Percentiles rank a stretch among this genome's conserved stretches.
Conservation (phyloP, 163 green algal species). For the Chloromonas sp. region DNA sequence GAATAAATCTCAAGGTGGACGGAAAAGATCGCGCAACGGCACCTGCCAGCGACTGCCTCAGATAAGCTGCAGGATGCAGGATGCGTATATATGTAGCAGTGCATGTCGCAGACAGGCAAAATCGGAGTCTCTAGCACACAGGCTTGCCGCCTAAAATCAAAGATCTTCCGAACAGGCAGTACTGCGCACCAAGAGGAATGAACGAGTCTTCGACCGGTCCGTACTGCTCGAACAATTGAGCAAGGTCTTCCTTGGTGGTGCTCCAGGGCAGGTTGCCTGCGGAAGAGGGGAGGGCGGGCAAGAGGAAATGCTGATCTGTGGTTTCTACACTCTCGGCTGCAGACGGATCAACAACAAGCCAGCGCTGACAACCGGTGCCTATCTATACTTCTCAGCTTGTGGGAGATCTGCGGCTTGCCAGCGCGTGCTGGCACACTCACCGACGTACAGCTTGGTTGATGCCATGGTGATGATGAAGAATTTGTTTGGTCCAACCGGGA, state of each 20-base stretch:
- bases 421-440: not conserved
- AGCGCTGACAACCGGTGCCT: not conserved
- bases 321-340: not conserved
- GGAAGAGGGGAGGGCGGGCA: not conserved
- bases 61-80: too few species aligned
- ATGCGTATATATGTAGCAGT: too few species aligned
- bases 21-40: too few species aligned
- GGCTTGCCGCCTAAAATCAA: too few species aligned
- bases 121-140: too few species aligned
- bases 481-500: too few species aligned
- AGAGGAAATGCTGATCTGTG: not conserved
- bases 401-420: not conserved
- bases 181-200: conserved; percentile 6
- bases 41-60: too few species aligned
- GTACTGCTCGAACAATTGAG: conserved; percentile 12
- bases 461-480: too few species aligned
- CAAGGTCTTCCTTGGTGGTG: conserved; percentile 12
- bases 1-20: too few species aligned
- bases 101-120: too few species aligned
- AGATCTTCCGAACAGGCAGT: too few species aligned
- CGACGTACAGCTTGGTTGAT: not conserved
- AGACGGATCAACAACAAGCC: too few species aligned
- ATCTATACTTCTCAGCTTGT: not conserved
- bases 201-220: conserved; percentile 19
- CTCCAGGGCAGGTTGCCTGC: conserved; percentile 21